Conservation (phyloP, 257 asterid genomes). For the Gardenia jasminoides region DNA sequence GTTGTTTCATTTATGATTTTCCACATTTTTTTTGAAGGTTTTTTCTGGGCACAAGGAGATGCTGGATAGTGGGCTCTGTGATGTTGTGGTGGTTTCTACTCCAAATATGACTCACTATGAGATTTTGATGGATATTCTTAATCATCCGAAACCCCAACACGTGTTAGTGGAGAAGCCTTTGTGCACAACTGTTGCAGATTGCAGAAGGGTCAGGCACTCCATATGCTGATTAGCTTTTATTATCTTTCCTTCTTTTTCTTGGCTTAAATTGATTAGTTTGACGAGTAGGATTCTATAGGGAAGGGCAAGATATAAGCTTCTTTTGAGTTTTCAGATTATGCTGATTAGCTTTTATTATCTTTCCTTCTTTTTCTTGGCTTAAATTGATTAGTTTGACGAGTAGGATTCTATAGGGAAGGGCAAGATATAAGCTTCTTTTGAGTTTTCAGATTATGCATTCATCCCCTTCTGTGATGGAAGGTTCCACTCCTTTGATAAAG, state of each 20-base stretch:
- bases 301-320: background rate
- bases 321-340: background rate
- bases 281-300: background rate
- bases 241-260: background rate
- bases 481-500: background rate
- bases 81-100: slow-evolving; percentile 71
- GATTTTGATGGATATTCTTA: slow-evolving; percentile 76
- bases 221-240: background rate
- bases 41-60: slow-evolving; percentile 68
- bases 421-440: background rate
- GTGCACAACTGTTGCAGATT: slow-evolving; percentile 76
- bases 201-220: slow-evolving; percentile 53
- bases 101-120: slow-evolving; percentile 96
- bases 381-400: background rate
- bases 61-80: slow-evolving; percentile 70
- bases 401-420: background rate
- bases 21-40: slow-evolving; percentile 38
- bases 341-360: background rate
- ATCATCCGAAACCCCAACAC: slow-evolving; percentile 69
- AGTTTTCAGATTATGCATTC: background rate
- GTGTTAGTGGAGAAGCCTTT: slow-evolving; percentile 97
- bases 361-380: background rate
- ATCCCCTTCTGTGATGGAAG: background rate
- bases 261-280: background rate
- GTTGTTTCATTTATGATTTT: background rate